phyloP scores from a whole-genome alignment of 2,329 filamentous ascomycete species.

The Arthroderma sp. region DNA sequence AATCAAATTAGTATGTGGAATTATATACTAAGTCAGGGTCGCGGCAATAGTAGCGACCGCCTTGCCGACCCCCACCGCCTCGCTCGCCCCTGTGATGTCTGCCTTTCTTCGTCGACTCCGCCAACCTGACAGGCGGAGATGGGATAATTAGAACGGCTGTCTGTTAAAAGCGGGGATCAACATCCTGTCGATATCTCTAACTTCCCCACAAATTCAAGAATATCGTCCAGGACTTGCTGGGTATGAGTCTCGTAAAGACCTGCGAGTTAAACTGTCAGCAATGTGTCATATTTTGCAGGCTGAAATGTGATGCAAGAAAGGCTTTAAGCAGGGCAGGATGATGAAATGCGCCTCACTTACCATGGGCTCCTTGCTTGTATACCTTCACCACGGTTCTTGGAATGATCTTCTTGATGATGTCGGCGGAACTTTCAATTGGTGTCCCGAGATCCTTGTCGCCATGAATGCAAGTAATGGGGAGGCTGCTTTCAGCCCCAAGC shows the following conservation, averaged over 20 bases:
- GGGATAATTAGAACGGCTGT: too few species aligned
- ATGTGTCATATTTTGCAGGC: too few species aligned
- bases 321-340: too few species aligned
- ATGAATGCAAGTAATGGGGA: slow-evolving; percentile 17
- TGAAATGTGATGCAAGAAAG: too few species aligned
- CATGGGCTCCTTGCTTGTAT: slow-evolving; percentile 18
- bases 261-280: neutral
- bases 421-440: slow-evolving; percentile 14
- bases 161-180: neutral
- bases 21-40: too few species aligned
- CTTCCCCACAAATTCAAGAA: slow-evolving; percentile 1
- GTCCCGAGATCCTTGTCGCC: slow-evolving; percentile 17
- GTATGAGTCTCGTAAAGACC: slow-evolving; percentile 2
- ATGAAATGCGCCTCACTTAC: slow-evolving; percentile 3
- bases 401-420: slow-evolving; percentile 14
- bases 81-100: too few species aligned
- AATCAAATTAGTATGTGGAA: too few species aligned
- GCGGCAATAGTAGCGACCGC: too few species aligned
- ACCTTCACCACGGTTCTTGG: slow-evolving; percentile 15
- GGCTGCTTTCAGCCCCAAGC: slow-evolving; percentile 8
- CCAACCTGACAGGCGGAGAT: too few species aligned
- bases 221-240: slow-evolving; percentile 1
- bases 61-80: too few species aligned
- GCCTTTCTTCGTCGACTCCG: too few species aligned
- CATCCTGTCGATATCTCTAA: neutral